phyloP scores from a whole-genome alignment of 176 grass and related monocot species.

The Tillandsia fasciculata region DNA sequence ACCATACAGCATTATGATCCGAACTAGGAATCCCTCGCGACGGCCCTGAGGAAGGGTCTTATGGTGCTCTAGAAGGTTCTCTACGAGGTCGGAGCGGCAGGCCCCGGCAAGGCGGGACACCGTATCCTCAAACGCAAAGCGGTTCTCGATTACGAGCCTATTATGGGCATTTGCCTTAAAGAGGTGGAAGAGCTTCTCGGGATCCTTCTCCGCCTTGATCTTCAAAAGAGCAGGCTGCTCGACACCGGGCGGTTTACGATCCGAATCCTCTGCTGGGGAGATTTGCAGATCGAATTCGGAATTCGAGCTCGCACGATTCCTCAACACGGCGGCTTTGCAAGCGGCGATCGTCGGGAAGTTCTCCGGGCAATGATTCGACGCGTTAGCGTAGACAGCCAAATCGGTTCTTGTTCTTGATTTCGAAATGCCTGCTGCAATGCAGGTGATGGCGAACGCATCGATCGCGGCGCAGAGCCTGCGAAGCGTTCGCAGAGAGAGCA shows the following conservation, averaged over 20 bases:
- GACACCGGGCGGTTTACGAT: background rate
- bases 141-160: conserved; percentile 65
- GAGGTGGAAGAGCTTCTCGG: conserved; percentile 64
- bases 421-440: conserved; percentile 66
- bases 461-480: conserved; percentile 65
- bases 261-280: background rate
- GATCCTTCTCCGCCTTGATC: conserved; percentile 75
- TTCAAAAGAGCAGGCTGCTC: conserved; percentile 38
- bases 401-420: conserved; percentile 30
- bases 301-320: background rate
- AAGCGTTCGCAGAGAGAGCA: conserved; percentile 48
- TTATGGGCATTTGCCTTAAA: conserved; percentile 66
- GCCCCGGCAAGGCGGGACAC: conserved; percentile 64
- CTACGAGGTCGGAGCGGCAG: conserved; percentile 70
- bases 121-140: conserved; percentile 66
- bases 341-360: conserved; percentile 70
- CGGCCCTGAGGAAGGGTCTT: conserved; percentile 68
- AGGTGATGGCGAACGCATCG: conserved; percentile 70
- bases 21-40: conserved; percentile 72
- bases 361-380: conserved; percentile 15
- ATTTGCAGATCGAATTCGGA: background rate
- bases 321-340: conserved; percentile 38
- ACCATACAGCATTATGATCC: conserved; percentile 68
- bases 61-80: conserved; percentile 81
- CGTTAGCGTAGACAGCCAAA: conserved; percentile 27